Evolutionary conservation across 768 basidiomycete genomes (phyloP).

Genomic region (Russula olivacea): DNA sequence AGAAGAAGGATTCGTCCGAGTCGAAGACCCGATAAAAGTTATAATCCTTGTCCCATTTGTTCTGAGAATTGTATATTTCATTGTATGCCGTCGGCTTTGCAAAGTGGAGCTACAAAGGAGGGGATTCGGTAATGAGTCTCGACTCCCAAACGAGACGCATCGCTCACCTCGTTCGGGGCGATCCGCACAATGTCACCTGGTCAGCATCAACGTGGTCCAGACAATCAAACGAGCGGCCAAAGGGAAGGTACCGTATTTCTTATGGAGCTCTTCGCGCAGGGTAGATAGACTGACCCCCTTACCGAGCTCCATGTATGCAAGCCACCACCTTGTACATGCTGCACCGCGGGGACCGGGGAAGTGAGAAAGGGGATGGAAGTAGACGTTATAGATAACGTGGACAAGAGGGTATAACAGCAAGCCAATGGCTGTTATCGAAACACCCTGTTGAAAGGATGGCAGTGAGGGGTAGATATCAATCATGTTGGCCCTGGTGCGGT

Average conservation of each 20-base stretch:
- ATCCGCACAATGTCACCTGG: conserved; percentile 19
- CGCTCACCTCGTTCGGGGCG: conserved; percentile 10
- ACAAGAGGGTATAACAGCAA: neutral
- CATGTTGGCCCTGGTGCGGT: no score
- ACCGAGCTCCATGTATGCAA: conserved; percentile 14
- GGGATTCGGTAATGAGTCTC: neutral
- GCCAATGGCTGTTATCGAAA: neutral
- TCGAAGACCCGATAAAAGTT: conserved; percentile 36
- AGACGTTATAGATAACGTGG: conserved; percentile 7
- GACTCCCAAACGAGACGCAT: neutral
- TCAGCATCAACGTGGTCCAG: no score
- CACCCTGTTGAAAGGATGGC: neutral
- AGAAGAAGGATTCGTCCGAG: conserved; percentile 34
- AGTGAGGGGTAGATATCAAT: neutral
- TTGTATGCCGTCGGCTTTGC: conserved; percentile 3
- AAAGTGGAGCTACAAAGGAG: conserved; percentile 16
- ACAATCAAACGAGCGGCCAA: no score
- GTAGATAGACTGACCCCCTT: conserved; percentile 9
- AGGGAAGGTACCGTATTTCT: conserved; percentile 4
- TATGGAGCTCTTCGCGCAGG: conserved; percentile 4
- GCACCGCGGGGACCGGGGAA: conserved; percentile 18
- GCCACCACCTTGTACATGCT: conserved; percentile 16
- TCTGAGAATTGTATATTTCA: conserved; percentile 17
- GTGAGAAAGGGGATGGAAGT: conserved; percentile 15
- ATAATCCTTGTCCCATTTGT: conserved; percentile 38